Evolutionary conservation across 345 rosid genomes (phyloP).

Genomic region (Erodium maritimum): DNA sequence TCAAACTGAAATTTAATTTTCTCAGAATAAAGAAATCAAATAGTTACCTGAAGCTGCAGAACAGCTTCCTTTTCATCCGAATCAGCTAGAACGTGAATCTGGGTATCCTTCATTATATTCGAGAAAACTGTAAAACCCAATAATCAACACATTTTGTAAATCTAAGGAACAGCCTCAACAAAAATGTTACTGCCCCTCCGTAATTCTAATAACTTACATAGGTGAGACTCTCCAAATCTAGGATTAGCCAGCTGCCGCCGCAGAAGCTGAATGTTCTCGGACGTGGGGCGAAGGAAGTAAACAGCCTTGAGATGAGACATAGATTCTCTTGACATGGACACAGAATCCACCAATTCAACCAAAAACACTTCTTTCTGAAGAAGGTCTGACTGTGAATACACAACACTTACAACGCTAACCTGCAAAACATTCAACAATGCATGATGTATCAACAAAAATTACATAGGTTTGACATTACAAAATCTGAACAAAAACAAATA

Average conservation of each 20-base stretch:
- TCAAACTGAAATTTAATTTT: not conserved
- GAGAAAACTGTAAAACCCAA: conserved; percentile 65
- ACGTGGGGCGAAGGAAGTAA: conserved; percentile 75
- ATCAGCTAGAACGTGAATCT: conserved; percentile 92
- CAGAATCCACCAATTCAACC: conserved; percentile 83
- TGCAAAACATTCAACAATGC: conserved; percentile 15
- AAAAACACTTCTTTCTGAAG: conserved; percentile 92
- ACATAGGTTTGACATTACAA: not conserved
- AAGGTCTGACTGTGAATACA: conserved; percentile 84
- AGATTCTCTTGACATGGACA: conserved; percentile 66
- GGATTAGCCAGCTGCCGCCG: conserved; percentile 73
- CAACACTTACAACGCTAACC: conserved; percentile 90
- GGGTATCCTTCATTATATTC: conserved; percentile 90
- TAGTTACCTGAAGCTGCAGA: conserved; percentile 82
- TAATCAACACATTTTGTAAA: conserved; percentile 2
- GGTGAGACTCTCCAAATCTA: conserved; percentile 85
- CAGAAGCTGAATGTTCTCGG: conserved; percentile 75
- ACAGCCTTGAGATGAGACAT: conserved; percentile 96
- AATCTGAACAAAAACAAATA: not conserved
- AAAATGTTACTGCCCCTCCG: conserved; percentile 1
- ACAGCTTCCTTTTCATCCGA: conserved; percentile 96
- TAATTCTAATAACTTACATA: conserved; percentile 39
- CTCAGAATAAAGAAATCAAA: not conserved
- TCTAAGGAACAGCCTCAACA: not conserved
- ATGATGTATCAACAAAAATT: not conserved